Conservation (phyloP, 192 early-diverging fungal species). For the Backusella liffmaniae region DNA sequence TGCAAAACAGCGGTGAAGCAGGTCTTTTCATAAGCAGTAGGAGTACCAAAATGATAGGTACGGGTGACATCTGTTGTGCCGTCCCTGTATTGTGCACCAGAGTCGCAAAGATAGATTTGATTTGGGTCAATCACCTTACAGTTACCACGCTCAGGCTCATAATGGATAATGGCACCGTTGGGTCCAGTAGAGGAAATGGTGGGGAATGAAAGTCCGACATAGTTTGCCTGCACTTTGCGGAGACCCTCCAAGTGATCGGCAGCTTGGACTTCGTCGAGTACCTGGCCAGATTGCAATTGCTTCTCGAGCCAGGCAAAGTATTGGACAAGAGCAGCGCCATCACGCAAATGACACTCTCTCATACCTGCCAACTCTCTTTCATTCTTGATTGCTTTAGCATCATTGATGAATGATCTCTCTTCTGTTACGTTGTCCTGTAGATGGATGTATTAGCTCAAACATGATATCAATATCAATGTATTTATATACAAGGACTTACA, state of each 20-base stretch:
- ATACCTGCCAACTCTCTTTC: conserved; percentile 86
- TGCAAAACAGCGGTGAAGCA: conserved; percentile 98
- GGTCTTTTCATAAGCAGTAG: conserved; percentile 79
- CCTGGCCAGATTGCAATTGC: conserved; percentile 68
- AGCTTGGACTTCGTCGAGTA: conserved; percentile 79
- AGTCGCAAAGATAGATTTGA: conserved; percentile 92
- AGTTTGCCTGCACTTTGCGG: conserved; percentile 69
- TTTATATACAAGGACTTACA: conserved; percentile 13
- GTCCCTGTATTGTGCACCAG: conserved; percentile 93
- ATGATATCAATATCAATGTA: background rate
- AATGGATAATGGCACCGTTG: conserved; percentile 97
- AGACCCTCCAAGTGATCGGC: conserved; percentile 80
- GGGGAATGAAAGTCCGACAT: conserved; percentile 91
- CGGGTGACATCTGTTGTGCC: conserved; percentile 97
- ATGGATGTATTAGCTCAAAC: background rate
- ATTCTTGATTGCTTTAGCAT: conserved; percentile 94
- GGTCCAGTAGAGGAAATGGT: conserved; percentile 95
- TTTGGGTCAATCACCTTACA: conserved; percentile 73
- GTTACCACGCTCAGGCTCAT: conserved; percentile 80
- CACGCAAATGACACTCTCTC: conserved; percentile 85
- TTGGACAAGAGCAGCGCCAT: conserved; percentile 81
- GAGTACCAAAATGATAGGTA: conserved; percentile 88
- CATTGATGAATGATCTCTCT: conserved; percentile 65
- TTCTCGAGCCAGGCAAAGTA: conserved; percentile 96
- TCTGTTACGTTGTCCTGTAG: conserved; percentile 45